These are phyloP conservation scores for Thalassiosira hispida DNA, from an alignment of 352 stramenopile species.

Conservation along the genomic window DNA sequence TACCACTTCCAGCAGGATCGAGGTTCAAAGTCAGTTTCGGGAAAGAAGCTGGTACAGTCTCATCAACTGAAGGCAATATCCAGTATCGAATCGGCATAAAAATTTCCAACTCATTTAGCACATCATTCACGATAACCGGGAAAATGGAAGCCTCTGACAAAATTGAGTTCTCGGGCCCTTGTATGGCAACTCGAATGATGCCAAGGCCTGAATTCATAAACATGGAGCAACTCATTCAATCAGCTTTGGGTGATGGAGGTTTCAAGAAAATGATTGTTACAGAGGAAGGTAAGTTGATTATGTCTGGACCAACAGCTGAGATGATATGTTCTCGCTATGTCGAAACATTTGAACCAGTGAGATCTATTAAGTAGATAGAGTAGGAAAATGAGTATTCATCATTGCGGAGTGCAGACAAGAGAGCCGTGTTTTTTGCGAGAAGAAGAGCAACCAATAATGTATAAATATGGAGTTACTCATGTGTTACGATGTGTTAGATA, in stretches of 20 bases:
- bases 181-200: constrained; percentile 50
- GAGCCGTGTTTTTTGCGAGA: too few species aligned
- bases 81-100: constrained; percentile 36
- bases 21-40: constrained; percentile 27
- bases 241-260: constrained; percentile 18
- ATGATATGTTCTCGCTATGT: constrained; percentile 32
- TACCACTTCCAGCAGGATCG: constrained; percentile 19
- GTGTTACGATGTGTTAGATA: too few species aligned
- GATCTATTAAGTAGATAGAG: background rate
- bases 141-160: constrained; percentile 47
- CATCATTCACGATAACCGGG: constrained; percentile 9
- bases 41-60: background rate
- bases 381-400: background rate
- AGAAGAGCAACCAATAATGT: too few species aligned
- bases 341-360: constrained; percentile 34
- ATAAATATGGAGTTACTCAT: too few species aligned
- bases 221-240: constrained; percentile 47
- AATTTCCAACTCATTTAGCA: constrained; percentile 32
- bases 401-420: too few species aligned
- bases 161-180: constrained; percentile 25
- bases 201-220: constrained; percentile 36
- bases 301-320: constrained; percentile 30
- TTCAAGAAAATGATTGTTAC: constrained; percentile 42
- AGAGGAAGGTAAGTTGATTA: constrained; percentile 33
- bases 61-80: background rate